These are phyloP conservation scores for Penicillium sp. DNA, from an alignment of 2,329 filamentous ascomycete genomes.

Conservation along the genomic window DNA sequence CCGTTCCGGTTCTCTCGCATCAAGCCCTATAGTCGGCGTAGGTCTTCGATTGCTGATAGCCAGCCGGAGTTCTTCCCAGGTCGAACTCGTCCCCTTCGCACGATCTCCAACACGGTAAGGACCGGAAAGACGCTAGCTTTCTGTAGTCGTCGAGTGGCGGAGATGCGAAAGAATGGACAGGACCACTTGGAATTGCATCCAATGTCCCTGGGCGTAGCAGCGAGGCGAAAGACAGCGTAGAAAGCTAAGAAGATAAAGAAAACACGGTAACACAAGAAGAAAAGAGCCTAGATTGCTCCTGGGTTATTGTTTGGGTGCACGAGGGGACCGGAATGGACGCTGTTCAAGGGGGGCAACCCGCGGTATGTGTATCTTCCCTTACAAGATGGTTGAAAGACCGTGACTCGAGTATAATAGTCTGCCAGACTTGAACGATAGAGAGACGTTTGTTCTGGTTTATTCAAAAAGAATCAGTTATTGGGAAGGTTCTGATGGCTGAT, in stretches of 20 bases:
- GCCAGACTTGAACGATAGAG: not conserved
- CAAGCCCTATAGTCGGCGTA: not conserved
- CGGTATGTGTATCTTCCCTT: slow-evolving; percentile 19
- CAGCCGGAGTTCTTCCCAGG: not conserved
- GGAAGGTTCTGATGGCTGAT: not conserved
- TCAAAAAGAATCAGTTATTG: not conserved
- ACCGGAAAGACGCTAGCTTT: not conserved
- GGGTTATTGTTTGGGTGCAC: slow-evolving; percentile 23
- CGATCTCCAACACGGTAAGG: slow-evolving; percentile 3
- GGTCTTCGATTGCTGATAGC: not conserved
- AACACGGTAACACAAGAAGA: slow-evolving; percentile 13
- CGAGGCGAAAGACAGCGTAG: slow-evolving; percentile 12
- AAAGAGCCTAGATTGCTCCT: slow-evolving; percentile 26
- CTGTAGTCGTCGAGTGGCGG: slow-evolving; percentile 14
- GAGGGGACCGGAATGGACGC: slow-evolving; percentile 22
- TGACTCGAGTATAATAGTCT: not conserved
- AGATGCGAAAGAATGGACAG: slow-evolving; percentile 26
- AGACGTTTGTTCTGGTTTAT: not conserved
- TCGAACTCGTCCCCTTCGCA: not conserved
- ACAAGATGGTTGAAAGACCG: not conserved
- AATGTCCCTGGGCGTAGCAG: slow-evolving; percentile 51
- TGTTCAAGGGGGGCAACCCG: slow-evolving; percentile 20
- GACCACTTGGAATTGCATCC: slow-evolving; percentile 41
- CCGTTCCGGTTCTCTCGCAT: not conserved
- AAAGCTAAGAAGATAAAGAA: slow-evolving; percentile 11